Conservation (phyloP, 768 basidiomycete species). For the Leccinellum rugosiceps region DNA sequence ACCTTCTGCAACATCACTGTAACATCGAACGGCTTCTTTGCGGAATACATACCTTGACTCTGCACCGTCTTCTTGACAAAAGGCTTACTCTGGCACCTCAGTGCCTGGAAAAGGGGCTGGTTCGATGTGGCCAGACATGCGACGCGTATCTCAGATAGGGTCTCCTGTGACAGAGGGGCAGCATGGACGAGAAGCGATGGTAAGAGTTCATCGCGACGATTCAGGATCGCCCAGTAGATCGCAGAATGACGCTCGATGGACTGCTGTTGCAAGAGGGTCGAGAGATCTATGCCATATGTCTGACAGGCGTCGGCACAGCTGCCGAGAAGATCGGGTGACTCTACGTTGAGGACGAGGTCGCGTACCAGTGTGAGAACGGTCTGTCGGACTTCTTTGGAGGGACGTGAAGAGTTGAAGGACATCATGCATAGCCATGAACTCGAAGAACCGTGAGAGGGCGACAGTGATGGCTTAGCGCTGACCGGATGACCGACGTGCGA, state of each 20-base stretch:
- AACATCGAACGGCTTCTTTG: background rate
- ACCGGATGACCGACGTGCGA: background rate
- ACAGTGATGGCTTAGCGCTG: background rate
- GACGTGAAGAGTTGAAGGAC: slow-evolving; percentile 20
- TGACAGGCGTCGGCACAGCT: slow-evolving; percentile 58
- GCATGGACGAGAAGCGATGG: slow-evolving; percentile 54
- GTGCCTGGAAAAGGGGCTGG: slow-evolving; percentile 25
- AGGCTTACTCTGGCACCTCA: slow-evolving; percentile 15
- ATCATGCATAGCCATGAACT: slow-evolving; percentile 19
- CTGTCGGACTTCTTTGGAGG: slow-evolving; percentile 45
- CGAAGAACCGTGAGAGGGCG: background rate
- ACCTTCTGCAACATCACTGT: slow-evolving; percentile 24
- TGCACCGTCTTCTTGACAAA: slow-evolving; percentile 10
- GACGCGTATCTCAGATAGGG: slow-evolving; percentile 58
- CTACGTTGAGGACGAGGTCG: slow-evolving; percentile 43
- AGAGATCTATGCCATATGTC: slow-evolving; percentile 46
- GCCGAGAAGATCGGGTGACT: slow-evolving; percentile 21
- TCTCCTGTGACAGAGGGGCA: slow-evolving; percentile 38
- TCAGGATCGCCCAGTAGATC: slow-evolving; percentile 73
- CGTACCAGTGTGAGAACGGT: slow-evolving; percentile 55
- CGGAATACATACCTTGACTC: slow-evolving; percentile 6
- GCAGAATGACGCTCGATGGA: slow-evolving; percentile 64
- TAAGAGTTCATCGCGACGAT: slow-evolving; percentile 40
- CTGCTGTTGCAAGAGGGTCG: slow-evolving; percentile 56
- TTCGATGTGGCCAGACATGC: slow-evolving; percentile 49